Conservation (phyloP, 2,329 filamentous ascomycete genomes). For the Fusarium metavorans region DNA sequence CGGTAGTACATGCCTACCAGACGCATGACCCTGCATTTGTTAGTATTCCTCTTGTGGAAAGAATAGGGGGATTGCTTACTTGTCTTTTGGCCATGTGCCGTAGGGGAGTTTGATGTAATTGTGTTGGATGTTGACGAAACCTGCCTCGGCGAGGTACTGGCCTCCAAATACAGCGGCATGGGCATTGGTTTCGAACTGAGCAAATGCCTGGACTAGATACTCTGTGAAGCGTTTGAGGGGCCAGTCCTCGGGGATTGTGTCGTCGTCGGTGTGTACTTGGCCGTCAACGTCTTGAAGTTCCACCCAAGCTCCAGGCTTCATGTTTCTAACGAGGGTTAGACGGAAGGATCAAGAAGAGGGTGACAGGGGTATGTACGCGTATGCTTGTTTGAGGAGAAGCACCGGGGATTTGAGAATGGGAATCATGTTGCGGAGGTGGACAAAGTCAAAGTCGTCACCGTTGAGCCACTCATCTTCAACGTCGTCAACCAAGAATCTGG, state of each 20-base stretch:
- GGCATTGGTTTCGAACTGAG: conserved; percentile 52
- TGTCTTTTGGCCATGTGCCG: conserved; percentile 61
- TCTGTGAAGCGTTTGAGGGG: conserved; percentile 51
- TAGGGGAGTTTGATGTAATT: conserved; percentile 57
- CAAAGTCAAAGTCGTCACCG: conserved; percentile 65
- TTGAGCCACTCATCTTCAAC: conserved; percentile 59
- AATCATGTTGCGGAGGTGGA: conserved; percentile 69
- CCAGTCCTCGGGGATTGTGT: conserved; percentile 49
- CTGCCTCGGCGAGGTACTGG: conserved; percentile 52
- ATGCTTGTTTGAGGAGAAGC: conserved; percentile 45
- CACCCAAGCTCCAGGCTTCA: conserved; percentile 59
- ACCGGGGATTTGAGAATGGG: conserved; percentile 52
- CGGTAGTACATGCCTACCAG: conserved; percentile 57
- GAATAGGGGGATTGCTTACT: conserved; percentile 33
- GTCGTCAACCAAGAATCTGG: conserved; percentile 54
- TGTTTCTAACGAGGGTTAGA: conserved; percentile 42
- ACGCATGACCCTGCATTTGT: conserved; percentile 47
- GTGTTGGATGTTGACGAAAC: conserved; percentile 55
- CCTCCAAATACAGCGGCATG: conserved; percentile 53
- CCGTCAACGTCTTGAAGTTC: conserved; percentile 61
- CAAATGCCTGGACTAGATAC: conserved; percentile 51
- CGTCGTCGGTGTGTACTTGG: conserved; percentile 53
- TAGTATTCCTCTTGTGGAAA: rapidly evolving
- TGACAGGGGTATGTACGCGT: conserved; percentile 37
- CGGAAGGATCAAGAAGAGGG: conserved; percentile 27